Conservation (phyloP, 31 red algal species). For the Bonnemaisonia californica region DNA sequence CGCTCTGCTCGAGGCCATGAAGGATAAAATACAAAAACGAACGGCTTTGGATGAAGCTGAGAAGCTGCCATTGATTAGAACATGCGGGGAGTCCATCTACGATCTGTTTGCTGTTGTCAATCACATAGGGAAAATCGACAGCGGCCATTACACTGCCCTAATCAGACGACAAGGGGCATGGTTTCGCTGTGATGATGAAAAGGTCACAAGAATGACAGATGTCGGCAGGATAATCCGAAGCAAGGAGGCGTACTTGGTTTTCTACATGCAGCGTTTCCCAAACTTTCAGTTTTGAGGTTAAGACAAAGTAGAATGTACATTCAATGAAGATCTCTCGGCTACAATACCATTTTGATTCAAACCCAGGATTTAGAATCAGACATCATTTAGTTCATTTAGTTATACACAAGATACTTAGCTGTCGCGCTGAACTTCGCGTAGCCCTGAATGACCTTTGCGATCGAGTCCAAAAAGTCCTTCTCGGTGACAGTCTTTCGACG, state of each 20-base stretch:
- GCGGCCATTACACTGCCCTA: conserved; percentile 89
- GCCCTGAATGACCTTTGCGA: conserved; percentile 98
- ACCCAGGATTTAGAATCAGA: neutral
- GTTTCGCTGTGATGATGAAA: conserved; percentile 92
- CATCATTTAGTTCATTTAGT: conserved; percentile 53
- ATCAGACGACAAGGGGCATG: conserved; percentile 75
- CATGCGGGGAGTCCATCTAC: conserved; percentile 63
- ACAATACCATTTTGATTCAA: neutral
- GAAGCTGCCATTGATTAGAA: neutral
- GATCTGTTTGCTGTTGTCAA: conserved; percentile 91
- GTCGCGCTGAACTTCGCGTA: conserved; percentile 98
- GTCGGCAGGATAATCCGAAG: conserved; percentile 53
- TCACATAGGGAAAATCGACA: conserved; percentile 91
- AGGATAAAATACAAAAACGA: neutral
- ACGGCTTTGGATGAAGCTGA: neutral
- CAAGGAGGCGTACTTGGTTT: conserved; percentile 79
- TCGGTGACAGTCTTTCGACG: conserved; percentile 98
- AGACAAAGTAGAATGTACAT: too few species aligned
- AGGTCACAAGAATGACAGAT: conserved; percentile 48
- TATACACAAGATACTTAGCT: conserved; percentile 95
- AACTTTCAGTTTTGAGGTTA: conserved; percentile 47
- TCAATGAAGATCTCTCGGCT: neutral
- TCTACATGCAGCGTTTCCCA: conserved; percentile 74
- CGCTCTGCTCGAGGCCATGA: neutral
- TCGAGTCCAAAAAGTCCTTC: conserved; percentile 98